Evolutionary conservation across 179 eudicot species (phyloP).

Genomic region (Spergularia azorica): DNA sequence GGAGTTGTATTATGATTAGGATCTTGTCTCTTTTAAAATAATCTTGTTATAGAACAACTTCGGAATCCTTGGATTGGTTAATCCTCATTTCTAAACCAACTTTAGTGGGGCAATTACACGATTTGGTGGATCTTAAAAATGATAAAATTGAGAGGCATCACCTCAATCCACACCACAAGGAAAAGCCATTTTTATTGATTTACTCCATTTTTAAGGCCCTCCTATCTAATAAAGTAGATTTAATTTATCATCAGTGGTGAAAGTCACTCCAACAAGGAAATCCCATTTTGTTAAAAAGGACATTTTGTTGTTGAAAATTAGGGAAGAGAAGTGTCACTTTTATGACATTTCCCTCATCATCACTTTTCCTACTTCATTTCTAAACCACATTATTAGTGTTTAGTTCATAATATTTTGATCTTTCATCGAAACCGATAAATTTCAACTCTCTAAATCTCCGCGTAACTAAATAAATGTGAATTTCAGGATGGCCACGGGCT

Average conservation of each 20-base stretch:
- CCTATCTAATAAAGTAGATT: not conserved
- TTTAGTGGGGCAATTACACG: constrained; percentile 10
- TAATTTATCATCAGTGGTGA: not conserved
- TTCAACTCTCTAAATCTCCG: too few relatives aligned
- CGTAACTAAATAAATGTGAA: too few relatives aligned
- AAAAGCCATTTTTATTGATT: not conserved
- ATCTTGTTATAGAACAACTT: not conserved
- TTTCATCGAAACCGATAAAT: too few relatives aligned
- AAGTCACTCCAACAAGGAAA: constrained; percentile 10
- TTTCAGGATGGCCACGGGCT: too few relatives aligned
- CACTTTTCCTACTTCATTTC: not conserved
- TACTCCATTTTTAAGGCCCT: too few relatives aligned
- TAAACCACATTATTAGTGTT: not conserved
- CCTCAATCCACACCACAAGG: constrained; percentile 1
- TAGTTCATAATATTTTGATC: too few relatives aligned
- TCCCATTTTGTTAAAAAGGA: constrained; percentile 8
- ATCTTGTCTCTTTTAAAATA: constrained; percentile 9
- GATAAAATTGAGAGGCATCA: constrained; percentile 1
- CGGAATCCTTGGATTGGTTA: constrained; percentile 9
- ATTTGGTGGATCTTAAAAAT: constrained; percentile 9
- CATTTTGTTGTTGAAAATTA: constrained; percentile 16
- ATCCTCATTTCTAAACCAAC: not conserved
- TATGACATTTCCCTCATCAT: not conserved
- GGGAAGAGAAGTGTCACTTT: not conserved
- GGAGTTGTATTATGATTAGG: constrained; percentile 16